Evolutionary conservation across 2,329 filamentous ascomycete species (phyloP).

Genomic region (Gaeumannomyces sp.): DNA sequence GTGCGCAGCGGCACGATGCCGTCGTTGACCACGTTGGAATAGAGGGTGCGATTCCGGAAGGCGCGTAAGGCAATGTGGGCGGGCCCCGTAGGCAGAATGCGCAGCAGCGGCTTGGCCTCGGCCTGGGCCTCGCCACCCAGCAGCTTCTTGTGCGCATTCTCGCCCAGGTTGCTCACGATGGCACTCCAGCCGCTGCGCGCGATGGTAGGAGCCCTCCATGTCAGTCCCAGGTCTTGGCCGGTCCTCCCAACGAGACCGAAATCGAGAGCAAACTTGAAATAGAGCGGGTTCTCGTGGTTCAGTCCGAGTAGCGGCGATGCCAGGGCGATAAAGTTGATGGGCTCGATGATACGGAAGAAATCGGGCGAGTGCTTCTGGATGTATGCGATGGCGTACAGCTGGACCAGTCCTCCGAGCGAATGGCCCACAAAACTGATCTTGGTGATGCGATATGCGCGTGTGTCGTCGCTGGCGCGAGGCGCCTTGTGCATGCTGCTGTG

Average conservation of each 20-base stretch:
- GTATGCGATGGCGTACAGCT: slow-evolving; percentile 92
- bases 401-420: slow-evolving; percentile 81
- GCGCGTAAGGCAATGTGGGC: slow-evolving; percentile 81
- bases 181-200: slow-evolving; percentile 83
- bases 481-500: slow-evolving; percentile 48
- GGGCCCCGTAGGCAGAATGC: slow-evolving; percentile 85
- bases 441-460: slow-evolving; percentile 73
- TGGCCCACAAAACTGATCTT: slow-evolving; percentile 95
- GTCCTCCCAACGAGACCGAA: slow-evolving; percentile 95
- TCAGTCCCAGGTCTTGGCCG: slow-evolving; percentile 88
- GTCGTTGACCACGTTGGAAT: slow-evolving; percentile 97
- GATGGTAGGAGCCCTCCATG: slow-evolving; percentile 85
- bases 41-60: slow-evolving; percentile 86
- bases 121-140: slow-evolving; percentile 56
- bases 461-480: slow-evolving; percentile 24
- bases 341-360: slow-evolving; percentile 81
- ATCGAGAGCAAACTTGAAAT: slow-evolving; percentile 94
- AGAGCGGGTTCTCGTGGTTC: slow-evolving; percentile 95
- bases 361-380: slow-evolving; percentile 91
- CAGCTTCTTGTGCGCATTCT: slow-evolving; percentile 55
- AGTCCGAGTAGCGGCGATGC: slow-evolving; percentile 84
- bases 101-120: slow-evolving; percentile 79
- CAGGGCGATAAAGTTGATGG: slow-evolving; percentile 84
- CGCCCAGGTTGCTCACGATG: slow-evolving; percentile 74
- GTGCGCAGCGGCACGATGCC: slow-evolving; percentile 93